These are phyloP conservation scores for Calocybe gangraenosa DNA, from an alignment of 768 basidiomycete genomes.

Conservation along the genomic window DNA sequence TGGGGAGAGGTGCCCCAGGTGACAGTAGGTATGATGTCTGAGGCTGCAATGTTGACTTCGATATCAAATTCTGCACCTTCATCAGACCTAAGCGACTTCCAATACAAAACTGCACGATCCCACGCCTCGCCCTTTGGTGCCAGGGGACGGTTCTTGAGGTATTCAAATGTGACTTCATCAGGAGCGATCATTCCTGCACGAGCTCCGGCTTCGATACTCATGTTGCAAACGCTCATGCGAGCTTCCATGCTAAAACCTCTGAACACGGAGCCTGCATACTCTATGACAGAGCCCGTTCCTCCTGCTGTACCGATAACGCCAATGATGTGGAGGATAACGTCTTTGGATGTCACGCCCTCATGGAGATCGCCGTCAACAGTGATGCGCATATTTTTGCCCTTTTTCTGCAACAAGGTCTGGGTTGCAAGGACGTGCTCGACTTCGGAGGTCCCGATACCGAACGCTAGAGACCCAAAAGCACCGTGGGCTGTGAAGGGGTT, in stretches of 20 bases:
- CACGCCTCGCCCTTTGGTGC: constrained; percentile 82
- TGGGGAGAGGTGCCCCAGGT: constrained; percentile 95
- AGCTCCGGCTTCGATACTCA: constrained; percentile 94
- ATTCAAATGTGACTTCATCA: constrained; percentile 82
- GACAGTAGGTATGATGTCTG: constrained; percentile 85
- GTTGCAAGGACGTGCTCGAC: constrained; percentile 94
- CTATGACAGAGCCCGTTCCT: constrained; percentile 88
- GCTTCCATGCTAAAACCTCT: constrained; percentile 86
- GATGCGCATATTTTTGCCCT: constrained; percentile 91
- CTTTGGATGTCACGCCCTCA: constrained; percentile 85
- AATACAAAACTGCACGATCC: constrained; percentile 83
- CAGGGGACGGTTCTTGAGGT: constrained; percentile 77
- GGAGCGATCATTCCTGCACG: constrained; percentile 92
- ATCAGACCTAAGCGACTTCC: constrained; percentile 76
- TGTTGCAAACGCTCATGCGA: constrained; percentile 89
- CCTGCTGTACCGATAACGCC: constrained; percentile 92
- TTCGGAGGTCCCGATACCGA: constrained; percentile 91
- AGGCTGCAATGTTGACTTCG: constrained; percentile 74
- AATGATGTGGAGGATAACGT: constrained; percentile 88
- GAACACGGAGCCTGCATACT: constrained; percentile 88
- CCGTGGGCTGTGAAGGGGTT: constrained; percentile 65
- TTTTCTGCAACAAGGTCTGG: constrained; percentile 82
- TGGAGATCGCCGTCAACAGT: constrained; percentile 77
- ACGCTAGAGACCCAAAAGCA: constrained; percentile 89
- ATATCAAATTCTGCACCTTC: constrained; percentile 82